These are phyloP conservation scores for Halophytophthora batemanensis DNA, from an alignment of 352 stramenopile genomes.

Conservation along the genomic window DNA sequence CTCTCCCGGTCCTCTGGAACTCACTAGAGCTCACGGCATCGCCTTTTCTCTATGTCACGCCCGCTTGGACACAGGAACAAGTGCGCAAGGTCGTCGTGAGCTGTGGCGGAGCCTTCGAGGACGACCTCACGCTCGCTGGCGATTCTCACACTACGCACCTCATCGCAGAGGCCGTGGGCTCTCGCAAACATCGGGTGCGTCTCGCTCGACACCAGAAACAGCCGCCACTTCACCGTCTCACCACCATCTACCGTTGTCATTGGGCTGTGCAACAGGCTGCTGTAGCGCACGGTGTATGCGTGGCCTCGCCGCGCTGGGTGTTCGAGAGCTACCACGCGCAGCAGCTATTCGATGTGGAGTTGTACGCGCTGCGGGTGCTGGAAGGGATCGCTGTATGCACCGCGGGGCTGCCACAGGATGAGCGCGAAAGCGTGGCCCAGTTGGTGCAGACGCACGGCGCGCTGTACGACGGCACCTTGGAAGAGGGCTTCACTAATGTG, in stretches of 20 bases:
- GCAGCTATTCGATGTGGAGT: slow-evolving; percentile 31
- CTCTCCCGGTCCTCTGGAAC: slow-evolving; percentile 6
- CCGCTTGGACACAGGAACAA: slow-evolving; percentile 42
- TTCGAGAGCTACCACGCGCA: slow-evolving; percentile 62
- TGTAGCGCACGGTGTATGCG: slow-evolving; percentile 33
- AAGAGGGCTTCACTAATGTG: slow-evolving; percentile 55
- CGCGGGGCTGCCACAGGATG: slow-evolving; percentile 47
- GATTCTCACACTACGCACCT: slow-evolving; percentile 48
- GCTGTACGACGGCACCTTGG: slow-evolving; percentile 55
- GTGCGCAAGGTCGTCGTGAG: slow-evolving; percentile 64
- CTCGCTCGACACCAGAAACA: neutral
- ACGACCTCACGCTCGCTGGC: slow-evolving; percentile 38
- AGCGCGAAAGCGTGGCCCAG: slow-evolving; percentile 51
- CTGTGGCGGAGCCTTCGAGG: slow-evolving; percentile 52
- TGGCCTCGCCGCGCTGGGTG: slow-evolving; percentile 56
- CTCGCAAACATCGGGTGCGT: slow-evolving; percentile 58
- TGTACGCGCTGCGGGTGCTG: slow-evolving; percentile 38
- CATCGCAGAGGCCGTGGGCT: slow-evolving; percentile 57
- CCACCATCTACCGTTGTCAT: neutral
- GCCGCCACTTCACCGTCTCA: too few species aligned
- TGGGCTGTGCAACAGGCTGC: slow-evolving; percentile 30
- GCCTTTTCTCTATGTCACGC: neutral
- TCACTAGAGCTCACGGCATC: slow-evolving; percentile 1
- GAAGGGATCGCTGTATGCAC: slow-evolving; percentile 70
- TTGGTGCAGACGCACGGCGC: slow-evolving; percentile 39